These are phyloP conservation scores for Saturnispora serradocipensis DNA, from an alignment of 805 yeast species.

Conservation along the genomic window DNA sequence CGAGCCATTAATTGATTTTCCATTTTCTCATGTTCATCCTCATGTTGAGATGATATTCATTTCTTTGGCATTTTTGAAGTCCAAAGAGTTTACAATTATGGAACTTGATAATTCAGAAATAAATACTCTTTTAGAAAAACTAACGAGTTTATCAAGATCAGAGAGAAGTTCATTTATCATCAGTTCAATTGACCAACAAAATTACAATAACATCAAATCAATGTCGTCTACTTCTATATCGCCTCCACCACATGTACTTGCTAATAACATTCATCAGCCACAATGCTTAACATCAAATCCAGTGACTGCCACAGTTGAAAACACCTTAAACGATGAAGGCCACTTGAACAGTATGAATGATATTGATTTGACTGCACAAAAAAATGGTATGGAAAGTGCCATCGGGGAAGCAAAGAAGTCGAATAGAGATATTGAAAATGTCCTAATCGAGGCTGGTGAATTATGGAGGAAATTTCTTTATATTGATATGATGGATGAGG, in stretches of 20 bases:
- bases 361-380: neutral
- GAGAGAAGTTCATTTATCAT: slow-evolving; percentile 15
- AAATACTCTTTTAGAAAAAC: slow-evolving; percentile 59
- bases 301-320: slow-evolving; percentile 1
- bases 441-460: slow-evolving; percentile 74
- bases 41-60: slow-evolving; percentile 71
- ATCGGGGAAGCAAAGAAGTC: slow-evolving; percentile 18
- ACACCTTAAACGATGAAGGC: neutral
- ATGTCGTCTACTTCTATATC: neutral
- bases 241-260: neutral
- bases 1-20: slow-evolving; percentile 28
- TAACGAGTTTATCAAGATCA: slow-evolving; percentile 34
- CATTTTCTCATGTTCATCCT: slow-evolving; percentile 58
- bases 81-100: slow-evolving; percentile 65
- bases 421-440: slow-evolving; percentile 55
- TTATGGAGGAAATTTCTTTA: slow-evolving; percentile 80
- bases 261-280: neutral
- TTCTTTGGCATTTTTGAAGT: slow-evolving; percentile 68
- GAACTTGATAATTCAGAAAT: slow-evolving; percentile 90
- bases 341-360: slow-evolving; percentile 2
- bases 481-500: slow-evolving; percentile 45
- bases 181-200: slow-evolving; percentile 13
- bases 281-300: neutral
- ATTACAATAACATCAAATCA: neutral
- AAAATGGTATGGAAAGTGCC: slow-evolving; percentile 8